Evolutionary conservation across 1,284 basidiomycete species (phyloP).

Genomic region (Ganoderma meredithae): DNA sequence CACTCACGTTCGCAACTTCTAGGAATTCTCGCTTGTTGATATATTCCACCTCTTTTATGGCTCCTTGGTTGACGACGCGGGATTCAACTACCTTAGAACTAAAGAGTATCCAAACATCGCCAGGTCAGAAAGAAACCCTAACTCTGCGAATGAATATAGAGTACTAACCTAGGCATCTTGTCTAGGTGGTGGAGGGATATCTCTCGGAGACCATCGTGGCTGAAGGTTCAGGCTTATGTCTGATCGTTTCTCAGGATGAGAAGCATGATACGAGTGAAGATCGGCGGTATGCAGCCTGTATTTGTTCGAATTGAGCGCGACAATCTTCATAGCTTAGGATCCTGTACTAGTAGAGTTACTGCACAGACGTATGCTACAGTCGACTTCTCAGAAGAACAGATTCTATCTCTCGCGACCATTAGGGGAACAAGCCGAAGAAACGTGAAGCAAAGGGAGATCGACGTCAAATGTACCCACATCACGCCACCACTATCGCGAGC

Average conservation of each 20-base stretch:
- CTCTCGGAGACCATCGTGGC: not conserved
- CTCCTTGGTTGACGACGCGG: conserved; percentile 30
- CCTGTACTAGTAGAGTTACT: not conserved
- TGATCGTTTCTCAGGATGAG: not conserved
- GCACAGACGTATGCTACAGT: too few species aligned
- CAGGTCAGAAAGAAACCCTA: conserved; percentile 30
- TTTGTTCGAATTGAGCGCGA: too few species aligned
- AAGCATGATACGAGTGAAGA: not conserved
- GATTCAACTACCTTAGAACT: conserved; percentile 34
- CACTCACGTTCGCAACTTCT: not conserved
- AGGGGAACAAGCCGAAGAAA: not conserved
- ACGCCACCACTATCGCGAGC: not conserved
- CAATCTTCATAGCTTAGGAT: too few species aligned
- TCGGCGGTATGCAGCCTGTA: not conserved
- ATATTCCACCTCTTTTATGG: conserved; percentile 60
- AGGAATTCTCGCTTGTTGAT: conserved; percentile 59
- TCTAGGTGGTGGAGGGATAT: not conserved
- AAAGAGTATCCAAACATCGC: conserved; percentile 41
- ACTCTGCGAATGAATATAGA: not conserved
- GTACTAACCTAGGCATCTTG: not conserved
- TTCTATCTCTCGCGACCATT: not conserved
- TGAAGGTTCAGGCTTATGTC: not conserved
- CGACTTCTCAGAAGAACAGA: too few species aligned
- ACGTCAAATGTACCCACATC: not conserved
- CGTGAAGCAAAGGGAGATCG: not conserved